Conservation (phyloP, 208 protist species). For the Acanthamoeba pearcei region DNA sequence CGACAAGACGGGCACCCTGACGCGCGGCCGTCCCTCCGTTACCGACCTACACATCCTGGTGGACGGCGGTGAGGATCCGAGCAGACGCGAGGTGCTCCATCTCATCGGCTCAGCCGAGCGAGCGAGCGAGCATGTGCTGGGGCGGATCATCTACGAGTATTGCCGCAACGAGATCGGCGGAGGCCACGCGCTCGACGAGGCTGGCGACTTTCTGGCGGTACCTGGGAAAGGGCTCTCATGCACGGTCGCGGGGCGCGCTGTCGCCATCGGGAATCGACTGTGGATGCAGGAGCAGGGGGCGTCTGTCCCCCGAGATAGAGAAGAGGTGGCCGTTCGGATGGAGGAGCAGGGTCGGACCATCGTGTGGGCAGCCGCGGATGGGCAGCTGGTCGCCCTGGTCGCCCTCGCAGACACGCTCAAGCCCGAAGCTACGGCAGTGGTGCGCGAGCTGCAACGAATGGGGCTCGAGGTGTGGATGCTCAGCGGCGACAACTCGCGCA, state of each 20-base stretch:
- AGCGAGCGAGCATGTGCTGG: not conserved
- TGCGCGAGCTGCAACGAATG: not conserved
- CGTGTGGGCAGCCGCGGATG: not conserved
- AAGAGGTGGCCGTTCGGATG: not conserved
- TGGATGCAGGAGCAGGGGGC: not conserved
- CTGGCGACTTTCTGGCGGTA: not conserved
- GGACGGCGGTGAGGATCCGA: too few relatives aligned
- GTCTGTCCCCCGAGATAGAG: not conserved
- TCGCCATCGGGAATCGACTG: not conserved
- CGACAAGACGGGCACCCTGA: slow-evolving; percentile 99
- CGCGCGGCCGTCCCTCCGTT: slow-evolving; percentile 93
- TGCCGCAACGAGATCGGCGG: not conserved
- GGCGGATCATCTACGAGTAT: not conserved
- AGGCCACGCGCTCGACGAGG: not conserved
- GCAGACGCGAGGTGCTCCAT: not conserved
- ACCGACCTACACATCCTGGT: slow-evolving; percentile 74
- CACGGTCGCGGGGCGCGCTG: not conserved
- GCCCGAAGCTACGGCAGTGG: not conserved
- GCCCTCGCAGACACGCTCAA: slow-evolving; percentile 3
- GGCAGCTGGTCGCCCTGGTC: not conserved
- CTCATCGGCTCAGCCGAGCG: not conserved
- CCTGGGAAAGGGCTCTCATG: not conserved
- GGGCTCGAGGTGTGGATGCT: slow-evolving; percentile 85
- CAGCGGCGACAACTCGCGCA: slow-evolving; percentile 48
- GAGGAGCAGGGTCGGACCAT: slow-evolving; percentile 83